Base-by-base conservation (phyloP, 2,329 filamentous ascomycete species). In the Botrytis galanthina region DNA sequence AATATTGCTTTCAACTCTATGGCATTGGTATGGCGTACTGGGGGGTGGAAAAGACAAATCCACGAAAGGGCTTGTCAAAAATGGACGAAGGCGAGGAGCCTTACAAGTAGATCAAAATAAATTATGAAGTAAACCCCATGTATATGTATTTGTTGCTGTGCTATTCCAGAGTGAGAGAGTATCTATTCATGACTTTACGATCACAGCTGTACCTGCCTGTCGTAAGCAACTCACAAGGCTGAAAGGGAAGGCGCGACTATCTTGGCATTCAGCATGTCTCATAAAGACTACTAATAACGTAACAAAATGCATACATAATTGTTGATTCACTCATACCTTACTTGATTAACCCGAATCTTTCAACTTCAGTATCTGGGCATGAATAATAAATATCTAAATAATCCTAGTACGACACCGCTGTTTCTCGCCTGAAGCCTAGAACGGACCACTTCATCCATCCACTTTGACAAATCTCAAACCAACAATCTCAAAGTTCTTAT, bases 1-100 rank as follows among this genome's bases (percentile, higher is more conserved):
- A 76, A 77, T 76, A 66, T 76, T 76, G 73, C 74, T 74, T 75
- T 76, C 66, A 54, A 75, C 76, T 79, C 76, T 77, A 80, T 80
- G 79, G 78, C 68, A 77, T 78, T 76, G 75, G 76, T 74, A 74
- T 71, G 74, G 71, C 71, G 71, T 73, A 73, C 68, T 39, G 63
- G 71, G 70, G 42, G 59, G 66, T 61, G 71, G 57, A 68, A 72
- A 68, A 60, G 62, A 70, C 54, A 70, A 46, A 46, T 60, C 42
- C 59, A 68, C 26, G 69, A 62, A 63, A 72, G 46, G 54, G 54
- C 46, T 57, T 72, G 71, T 72, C 71, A 46, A 59, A 68, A 68
- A 60, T 29, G 37, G 71, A 68, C 48, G 54, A 68, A 68, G 63
- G 71, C 62, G 51, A 72, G 62, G 59, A 72, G 62, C 62, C 68